These are phyloP conservation scores for Hypoxylon trugodes DNA, from an alignment of 495 filamentous ascomycete species.

Conservation along the genomic window DNA sequence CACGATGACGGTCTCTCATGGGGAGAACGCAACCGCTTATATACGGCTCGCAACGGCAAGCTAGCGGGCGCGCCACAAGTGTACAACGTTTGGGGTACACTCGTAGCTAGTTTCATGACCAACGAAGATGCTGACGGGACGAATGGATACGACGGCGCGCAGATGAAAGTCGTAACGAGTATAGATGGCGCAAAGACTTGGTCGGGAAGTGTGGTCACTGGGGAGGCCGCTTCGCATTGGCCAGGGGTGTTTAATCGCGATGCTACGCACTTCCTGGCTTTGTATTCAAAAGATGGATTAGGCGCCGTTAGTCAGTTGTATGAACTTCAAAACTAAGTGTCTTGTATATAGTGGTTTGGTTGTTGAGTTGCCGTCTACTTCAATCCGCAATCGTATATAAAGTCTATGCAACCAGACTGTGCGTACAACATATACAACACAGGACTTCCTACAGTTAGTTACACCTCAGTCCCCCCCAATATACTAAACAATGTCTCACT, in stretches of 20 bases:
- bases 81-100: constrained; percentile 61
- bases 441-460: too few relatives aligned
- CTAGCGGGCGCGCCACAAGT: constrained; percentile 62
- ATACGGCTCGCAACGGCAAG: constrained; percentile 51
- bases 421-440: too few relatives aligned
- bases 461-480: too few relatives aligned
- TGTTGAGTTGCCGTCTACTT: too few relatives aligned
- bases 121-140: constrained; percentile 59
- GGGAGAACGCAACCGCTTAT: constrained; percentile 61
- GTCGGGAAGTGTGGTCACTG: constrained; percentile 48
- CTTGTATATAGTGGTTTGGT: background rate
- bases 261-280: constrained; percentile 17
- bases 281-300: constrained; percentile 24
- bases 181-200: constrained; percentile 50
- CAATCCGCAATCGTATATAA: too few relatives aligned
- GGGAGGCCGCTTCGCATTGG: constrained; percentile 49
- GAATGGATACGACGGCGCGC: constrained; percentile 39
- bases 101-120: constrained; percentile 69
- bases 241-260: constrained; percentile 49
- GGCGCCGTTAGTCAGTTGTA: constrained; percentile 26
- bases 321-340: constrained; percentile 15
- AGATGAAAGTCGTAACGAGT: constrained; percentile 50
- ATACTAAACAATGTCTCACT: too few relatives aligned
- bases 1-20: constrained; percentile 66
- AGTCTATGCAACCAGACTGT: too few relatives aligned